Percentiles rank a stretch among this genome's conserved stretches.
These are phyloP conservation scores for Penicillium crystallinum DNA, from an alignment of 495 filamentous ascomycete species.

Conservation along the genomic window DNA sequence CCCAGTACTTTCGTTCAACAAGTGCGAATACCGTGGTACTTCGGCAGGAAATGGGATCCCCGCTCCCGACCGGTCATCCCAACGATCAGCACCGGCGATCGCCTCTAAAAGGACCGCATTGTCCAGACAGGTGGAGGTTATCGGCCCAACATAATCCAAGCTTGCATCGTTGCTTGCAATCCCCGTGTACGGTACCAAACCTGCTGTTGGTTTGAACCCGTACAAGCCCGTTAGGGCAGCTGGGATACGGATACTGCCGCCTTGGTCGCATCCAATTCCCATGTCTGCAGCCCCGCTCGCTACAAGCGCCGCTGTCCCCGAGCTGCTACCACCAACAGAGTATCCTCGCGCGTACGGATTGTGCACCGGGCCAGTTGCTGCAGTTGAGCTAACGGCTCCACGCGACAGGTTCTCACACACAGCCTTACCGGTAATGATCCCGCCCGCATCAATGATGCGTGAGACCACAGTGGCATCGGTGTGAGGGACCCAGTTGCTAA, in stretches of 20 bases:
- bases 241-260: conserved; percentile 56
- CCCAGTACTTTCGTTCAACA: background rate
- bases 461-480: background rate
- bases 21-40: background rate
- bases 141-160: background rate
- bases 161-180: background rate
- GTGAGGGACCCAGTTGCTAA: background rate
- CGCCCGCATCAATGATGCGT: background rate
- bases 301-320: conserved; percentile 52
- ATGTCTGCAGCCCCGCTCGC: conserved; percentile 47
- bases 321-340: conserved; percentile 52
- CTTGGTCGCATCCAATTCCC: conserved; percentile 56
- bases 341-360: conserved; percentile 47
- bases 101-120: background rate
- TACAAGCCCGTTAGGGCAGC: conserved; percentile 8
- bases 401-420: background rate
- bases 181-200: background rate
- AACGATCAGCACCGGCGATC: background rate
- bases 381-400: background rate
- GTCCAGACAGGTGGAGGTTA: background rate
- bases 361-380: conserved; percentile 26
- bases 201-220: background rate
- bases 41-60: background rate
- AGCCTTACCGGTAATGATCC: background rate
- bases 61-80: background rate